Conservation (phyloP, 2,329 filamentous ascomycete genomes). For the Dichotomopilus funicola region DNA sequence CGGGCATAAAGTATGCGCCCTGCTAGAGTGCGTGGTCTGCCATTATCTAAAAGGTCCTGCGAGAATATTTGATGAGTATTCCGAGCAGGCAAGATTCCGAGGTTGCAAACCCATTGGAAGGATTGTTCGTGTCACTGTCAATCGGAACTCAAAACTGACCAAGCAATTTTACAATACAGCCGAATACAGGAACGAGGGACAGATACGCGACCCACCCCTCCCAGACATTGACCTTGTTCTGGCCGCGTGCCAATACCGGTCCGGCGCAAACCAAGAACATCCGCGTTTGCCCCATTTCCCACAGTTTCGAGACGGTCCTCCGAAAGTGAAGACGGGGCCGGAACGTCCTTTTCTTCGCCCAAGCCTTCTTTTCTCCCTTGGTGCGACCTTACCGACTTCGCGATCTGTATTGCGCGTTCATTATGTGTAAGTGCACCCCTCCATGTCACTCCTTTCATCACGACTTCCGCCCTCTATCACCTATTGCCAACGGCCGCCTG, state of each 20-base stretch:
- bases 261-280: not conserved
- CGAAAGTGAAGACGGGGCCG: not conserved
- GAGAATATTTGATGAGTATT: no score
- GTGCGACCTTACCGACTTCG: not conserved
- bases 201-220: no score
- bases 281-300: conserved; percentile 3
- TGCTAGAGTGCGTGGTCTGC: no score
- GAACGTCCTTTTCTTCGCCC: not conserved
- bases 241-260: not conserved
- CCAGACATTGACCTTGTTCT: not conserved
- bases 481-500: no score
- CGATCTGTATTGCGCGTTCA: not conserved
- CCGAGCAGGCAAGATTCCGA: no score
- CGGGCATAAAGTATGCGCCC: no score
- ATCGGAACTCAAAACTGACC: no score
- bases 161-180: no score
- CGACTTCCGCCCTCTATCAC: not conserved
- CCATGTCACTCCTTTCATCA: not conserved
- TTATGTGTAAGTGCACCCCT: conserved; percentile 13
- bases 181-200: no score
- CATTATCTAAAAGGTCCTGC: no score
- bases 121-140: no score
- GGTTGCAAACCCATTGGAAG: no score
- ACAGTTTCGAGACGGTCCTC: not conserved
- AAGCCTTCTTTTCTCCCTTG: not conserved